Conservation (phyloP, 179 eudicot species). For the Spergularia azorica region DNA sequence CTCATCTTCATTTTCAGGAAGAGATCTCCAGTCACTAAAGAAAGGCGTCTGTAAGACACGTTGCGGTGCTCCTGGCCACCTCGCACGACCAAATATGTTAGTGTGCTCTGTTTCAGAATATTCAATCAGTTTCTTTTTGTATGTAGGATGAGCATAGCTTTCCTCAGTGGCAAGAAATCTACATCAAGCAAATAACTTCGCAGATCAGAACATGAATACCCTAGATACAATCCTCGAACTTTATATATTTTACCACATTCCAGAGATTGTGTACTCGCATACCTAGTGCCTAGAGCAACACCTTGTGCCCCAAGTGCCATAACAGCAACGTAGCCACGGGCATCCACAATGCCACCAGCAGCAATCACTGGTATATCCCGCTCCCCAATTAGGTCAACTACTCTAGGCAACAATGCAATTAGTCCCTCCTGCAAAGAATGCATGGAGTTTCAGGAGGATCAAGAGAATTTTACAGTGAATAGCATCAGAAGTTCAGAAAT, state of each 20-base stretch:
- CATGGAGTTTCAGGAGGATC: background rate
- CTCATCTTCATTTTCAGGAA: conserved; percentile 67
- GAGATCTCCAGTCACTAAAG: conserved; percentile 59
- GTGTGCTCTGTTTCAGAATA: conserved; percentile 68
- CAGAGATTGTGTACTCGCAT: conserved; percentile 63
- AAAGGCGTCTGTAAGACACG: conserved; percentile 78
- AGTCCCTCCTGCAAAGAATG: conserved; percentile 58
- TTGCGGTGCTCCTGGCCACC: conserved; percentile 95
- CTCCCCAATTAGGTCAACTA: conserved; percentile 66
- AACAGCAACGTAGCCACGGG: conserved; percentile 88
- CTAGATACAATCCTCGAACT: background rate
- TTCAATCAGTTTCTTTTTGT: conserved; percentile 82
- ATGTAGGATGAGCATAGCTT: conserved; percentile 80
- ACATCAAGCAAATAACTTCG: background rate
- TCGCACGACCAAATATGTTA: conserved; percentile 78
- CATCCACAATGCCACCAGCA: conserved; percentile 95
- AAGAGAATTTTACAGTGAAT: background rate
- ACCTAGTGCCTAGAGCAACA: conserved; percentile 86
- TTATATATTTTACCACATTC: background rate
- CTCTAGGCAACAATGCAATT: conserved; percentile 69
- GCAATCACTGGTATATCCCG: conserved; percentile 74
- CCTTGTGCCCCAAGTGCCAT: conserved; percentile 93
- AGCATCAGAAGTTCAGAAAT: background rate
- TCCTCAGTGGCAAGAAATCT: conserved; percentile 88
- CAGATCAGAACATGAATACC: background rate